phyloP scores from a whole-genome alignment of 495 filamentous ascomycete genomes.

The Neurospora sp. region DNA sequence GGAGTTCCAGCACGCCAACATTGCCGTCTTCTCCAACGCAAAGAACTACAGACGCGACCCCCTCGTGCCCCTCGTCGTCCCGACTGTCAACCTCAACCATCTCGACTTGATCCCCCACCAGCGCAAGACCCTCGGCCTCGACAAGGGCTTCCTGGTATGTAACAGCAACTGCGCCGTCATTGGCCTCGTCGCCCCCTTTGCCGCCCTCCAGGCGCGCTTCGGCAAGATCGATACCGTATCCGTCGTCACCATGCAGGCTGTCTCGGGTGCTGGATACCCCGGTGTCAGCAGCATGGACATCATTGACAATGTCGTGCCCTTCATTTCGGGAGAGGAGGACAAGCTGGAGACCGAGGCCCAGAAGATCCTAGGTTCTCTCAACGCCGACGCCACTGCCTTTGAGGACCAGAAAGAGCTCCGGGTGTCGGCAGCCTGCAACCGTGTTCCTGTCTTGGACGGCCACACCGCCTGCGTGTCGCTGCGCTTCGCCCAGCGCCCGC shows the following conservation, averaged over 20 bases:
- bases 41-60: constrained; percentile 83
- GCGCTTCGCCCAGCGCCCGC: constrained; percentile 50
- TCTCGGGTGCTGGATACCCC: constrained; percentile 82
- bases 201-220: constrained; percentile 67
- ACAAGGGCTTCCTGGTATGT: constrained; percentile 76
- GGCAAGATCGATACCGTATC: constrained; percentile 64
- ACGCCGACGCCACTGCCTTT: constrained; percentile 54
- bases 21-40: constrained; percentile 79
- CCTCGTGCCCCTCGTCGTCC: constrained; percentile 74
- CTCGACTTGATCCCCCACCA: constrained; percentile 70
- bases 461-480: constrained; percentile 77
- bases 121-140: constrained; percentile 50
- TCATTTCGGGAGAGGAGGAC: constrained; percentile 80
- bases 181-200: constrained; percentile 80
- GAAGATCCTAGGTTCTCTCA: constrained; percentile 70
- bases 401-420: constrained; percentile 50
- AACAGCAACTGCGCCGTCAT: constrained; percentile 91
- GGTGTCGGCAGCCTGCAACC: constrained; percentile 72
- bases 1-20: constrained; percentile 67
- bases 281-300: constrained; percentile 66
- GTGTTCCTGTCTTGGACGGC: constrained; percentile 75
- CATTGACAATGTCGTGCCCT: constrained; percentile 78
- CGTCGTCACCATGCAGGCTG: constrained; percentile 81
- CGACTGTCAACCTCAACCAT: constrained; percentile 74
- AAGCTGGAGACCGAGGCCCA: constrained; percentile 78